Evolutionary conservation across 2,329 filamentous ascomycete genomes (phyloP).

Genomic region (Pseudogymnoascus verrucosus): DNA sequence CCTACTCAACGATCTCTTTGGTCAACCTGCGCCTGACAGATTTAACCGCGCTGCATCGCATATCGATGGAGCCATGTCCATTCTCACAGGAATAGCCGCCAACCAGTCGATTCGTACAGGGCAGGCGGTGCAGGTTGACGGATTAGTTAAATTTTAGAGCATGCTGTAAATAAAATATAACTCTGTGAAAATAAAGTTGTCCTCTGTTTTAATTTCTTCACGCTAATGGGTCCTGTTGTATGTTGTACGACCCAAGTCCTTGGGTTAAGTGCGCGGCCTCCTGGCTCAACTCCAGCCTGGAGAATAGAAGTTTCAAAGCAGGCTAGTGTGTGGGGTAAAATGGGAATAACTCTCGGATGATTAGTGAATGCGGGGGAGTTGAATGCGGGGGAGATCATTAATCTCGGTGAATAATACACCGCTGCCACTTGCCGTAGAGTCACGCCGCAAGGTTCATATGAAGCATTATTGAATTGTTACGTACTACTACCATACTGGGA

Average conservation of each 20-base stretch:
- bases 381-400: neutral
- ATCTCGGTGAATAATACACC: neutral
- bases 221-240: neutral
- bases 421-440: neutral
- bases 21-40: conserved; percentile 42
- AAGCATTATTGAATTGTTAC: neutral
- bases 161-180: neutral
- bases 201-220: neutral
- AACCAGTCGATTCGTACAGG: conserved; percentile 51
- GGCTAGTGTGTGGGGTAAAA: neutral
- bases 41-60: conserved; percentile 49
- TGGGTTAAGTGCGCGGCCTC: neutral
- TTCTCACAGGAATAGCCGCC: conserved; percentile 51
- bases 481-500: neutral
- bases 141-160: conserved; percentile 14
- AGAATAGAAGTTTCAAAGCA: neutral
- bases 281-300: neutral
- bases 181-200: neutral
- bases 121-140: conserved; percentile 47
- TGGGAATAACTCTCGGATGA: too few species aligned
- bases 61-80: conserved; percentile 50
- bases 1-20: conserved; percentile 50
- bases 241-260: too few species aligned
- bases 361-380: neutral
- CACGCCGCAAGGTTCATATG: neutral